Evolutionary conservation across 208 protist genomes (phyloP), one percentile per base, ranked within the genome.

Genomic region (Crithidia fasciculata): DNA sequence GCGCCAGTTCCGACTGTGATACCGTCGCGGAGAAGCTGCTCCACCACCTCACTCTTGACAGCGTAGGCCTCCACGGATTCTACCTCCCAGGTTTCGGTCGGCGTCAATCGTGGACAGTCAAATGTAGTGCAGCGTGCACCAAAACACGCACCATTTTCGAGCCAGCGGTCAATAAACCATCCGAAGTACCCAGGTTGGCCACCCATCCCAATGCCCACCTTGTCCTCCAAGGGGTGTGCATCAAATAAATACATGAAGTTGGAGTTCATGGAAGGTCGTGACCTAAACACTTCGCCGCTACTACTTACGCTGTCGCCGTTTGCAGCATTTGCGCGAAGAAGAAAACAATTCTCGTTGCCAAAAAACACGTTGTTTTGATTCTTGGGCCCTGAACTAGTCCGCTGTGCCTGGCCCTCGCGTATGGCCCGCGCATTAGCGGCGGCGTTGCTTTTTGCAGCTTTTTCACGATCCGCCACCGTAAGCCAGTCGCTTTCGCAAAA

Each of bases 171-270:
- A 36, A 94, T 50, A 72, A 91, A 94, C 84, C 81, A 91, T 3
- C 86, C 86, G 74, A 83, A 91, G 40, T 91, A 84, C 0, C 81
- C 82, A 0, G 83, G 77, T 50, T 88, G 80, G 1, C 89, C 89
- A 57, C 86, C 86, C 89, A 94, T 91, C 4, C 84, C 89, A 68
- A 94, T 87, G 7, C 89, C 89, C 16, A 81, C 65, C 52, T 84
- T 86, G 2, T 83, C 80, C 15, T 78, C 76, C 5, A 80, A 52
- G 5, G 89, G 82, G 65, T 94, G 86, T 2, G 72, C 68, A 28
- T 94, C 86, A 52, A 94, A 94, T 0, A 91, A 69, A 55, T 94
- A 94, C 89, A 94, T 91, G 47, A 91, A 94, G 54, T 94, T 94
- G 5, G 82, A 67, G 49, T 94, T 94, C 43, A 83, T 68, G 2